Evolutionary conservation across 2,329 filamentous ascomycete genomes (phyloP), one percentile per base, ranked within the genome.

Genomic region (Lachnellula suecica): DNA sequence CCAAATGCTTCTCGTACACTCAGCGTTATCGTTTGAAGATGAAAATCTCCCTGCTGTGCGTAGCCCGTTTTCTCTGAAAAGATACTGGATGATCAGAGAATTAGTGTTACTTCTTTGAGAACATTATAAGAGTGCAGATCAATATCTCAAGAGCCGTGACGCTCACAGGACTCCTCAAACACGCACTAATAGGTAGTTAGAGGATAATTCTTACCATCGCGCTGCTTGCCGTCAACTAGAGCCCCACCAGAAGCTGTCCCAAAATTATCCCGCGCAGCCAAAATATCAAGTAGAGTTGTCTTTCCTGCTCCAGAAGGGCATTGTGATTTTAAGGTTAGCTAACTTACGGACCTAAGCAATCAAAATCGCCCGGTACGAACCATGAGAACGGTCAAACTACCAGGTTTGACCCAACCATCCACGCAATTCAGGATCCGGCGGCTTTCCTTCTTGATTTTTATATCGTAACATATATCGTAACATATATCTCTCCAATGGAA

Each of bases 61-160:
- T 96, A 96, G 31, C 91, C 92, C 0, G 90, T 95, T 73, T 93
- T 94, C 91, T 87, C 70, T 96, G 91, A 79, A 96, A 96, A 1
- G 88, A 91, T 40, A 79, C 78, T n/a, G n/a, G n/a, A n/a, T n/a
- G n/a, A n/a, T n/a, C n/a, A n/a, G n/a, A n/a, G n/a, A n/a, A n/a
- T n/a, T n/a, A n/a, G n/a, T n/a, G n/a, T n/a, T n/a, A n/a, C n/a
- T n/a, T n/a, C n/a, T n/a, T n/a, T n/a, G n/a, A n/a, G n/a, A n/a
- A n/a, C n/a, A n/a, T n/a, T n/a, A n/a, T n/a, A n/a, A n/a, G n/a
- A n/a, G n/a, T n/a, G n/a, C n/a, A n/a, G n/a, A n/a, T n/a, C n/a
- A n/a, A n/a, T n/a, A n/a, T n/a, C n/a, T n/a, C n/a, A n/a, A n/a
- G n/a, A n/a, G n/a, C n/a, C n/a, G n/a, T n/a, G n/a, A n/a, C n/a